phyloP scores from a whole-genome alignment of 1,139 yeast genomes.

The Entelexis sorbosivorans region DNA sequence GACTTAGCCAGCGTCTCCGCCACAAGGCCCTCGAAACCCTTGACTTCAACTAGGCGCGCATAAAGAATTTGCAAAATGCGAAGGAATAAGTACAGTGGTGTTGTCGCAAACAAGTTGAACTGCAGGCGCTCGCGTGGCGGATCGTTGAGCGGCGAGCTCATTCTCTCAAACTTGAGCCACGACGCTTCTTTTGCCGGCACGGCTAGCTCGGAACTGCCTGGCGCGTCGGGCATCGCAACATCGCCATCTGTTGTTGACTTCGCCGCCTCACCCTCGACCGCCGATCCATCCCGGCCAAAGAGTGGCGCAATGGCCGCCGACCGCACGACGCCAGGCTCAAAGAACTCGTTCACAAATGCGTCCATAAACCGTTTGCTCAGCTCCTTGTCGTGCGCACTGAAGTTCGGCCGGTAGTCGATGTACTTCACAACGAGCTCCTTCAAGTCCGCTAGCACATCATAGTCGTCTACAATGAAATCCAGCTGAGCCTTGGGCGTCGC shows the following conservation, averaged over 20 bases:
- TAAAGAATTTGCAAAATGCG: conserved; percentile 76
- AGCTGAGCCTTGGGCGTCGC: conserved; percentile 81
- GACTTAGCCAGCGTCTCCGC: conserved; percentile 53
- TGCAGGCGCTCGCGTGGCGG: conserved; percentile 28
- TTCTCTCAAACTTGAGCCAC: conserved; percentile 24
- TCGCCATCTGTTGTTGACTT: conserved; percentile 1
- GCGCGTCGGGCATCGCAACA: conserved; percentile 2
- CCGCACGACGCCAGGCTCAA: conserved; percentile 34
- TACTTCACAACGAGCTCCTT: conserved; percentile 58
- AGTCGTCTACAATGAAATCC: conserved; percentile 54
- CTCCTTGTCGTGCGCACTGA: conserved; percentile 73
- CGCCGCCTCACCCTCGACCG: neutral
- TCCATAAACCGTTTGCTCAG: conserved; percentile 61
- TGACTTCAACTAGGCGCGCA: conserved; percentile 68
- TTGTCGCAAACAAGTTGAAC: conserved; percentile 77
- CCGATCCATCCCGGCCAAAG: neutral
- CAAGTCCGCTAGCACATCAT: conserved; percentile 62
- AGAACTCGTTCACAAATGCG: conserved; percentile 59
- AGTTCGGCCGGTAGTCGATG: conserved; percentile 52
- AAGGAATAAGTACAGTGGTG: conserved; percentile 84
- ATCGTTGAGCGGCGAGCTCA: conserved; percentile 20
- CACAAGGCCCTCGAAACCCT: conserved; percentile 53
- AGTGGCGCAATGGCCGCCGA: neutral
- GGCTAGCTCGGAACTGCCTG: neutral
- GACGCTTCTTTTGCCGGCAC: conserved; percentile 12